phyloP scores from a whole-genome alignment of 2,329 filamentous ascomycete species.

The Neofusicoccum laricinum region DNA sequence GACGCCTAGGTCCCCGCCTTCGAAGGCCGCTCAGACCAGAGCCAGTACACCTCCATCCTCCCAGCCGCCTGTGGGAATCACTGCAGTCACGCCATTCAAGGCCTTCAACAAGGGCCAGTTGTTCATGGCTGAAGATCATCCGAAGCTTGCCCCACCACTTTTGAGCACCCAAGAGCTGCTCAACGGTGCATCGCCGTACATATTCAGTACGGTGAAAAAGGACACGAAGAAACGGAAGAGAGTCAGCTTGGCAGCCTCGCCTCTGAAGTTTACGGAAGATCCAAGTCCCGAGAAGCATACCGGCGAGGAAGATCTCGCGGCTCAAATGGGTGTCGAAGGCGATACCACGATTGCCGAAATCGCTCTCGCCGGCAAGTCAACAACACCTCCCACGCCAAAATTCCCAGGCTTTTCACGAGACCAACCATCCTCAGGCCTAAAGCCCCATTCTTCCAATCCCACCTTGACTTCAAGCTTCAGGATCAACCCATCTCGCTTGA shows the following conservation, averaged over 20 bases:
- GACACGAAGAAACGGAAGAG: conserved; percentile 15
- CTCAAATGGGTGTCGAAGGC: neutral
- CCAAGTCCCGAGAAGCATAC: neutral
- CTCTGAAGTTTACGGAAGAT: neutral
- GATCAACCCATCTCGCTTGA: neutral
- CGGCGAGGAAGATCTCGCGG: neutral
- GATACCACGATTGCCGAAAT: neutral
- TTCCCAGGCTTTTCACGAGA: neutral
- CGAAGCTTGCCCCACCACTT: conserved; percentile 22
- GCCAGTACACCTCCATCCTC: neutral
- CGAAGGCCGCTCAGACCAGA: neutral
- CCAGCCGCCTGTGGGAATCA: neutral
- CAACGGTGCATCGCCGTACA: conserved; percentile 39
- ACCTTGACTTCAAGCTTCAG: neutral
- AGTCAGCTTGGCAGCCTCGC: conserved; percentile 3
- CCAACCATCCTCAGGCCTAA: neutral
- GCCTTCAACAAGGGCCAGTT: conserved; percentile 19
- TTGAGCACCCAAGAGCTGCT: conserved; percentile 47
- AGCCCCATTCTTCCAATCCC: neutral
- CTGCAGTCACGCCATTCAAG: conserved; percentile 19
- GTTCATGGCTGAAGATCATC: conserved; percentile 20
- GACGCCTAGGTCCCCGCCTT: neutral
- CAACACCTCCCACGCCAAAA: neutral
- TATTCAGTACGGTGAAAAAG: conserved; percentile 43
- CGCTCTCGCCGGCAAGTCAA: neutral